Conservation (phyloP, 805 yeast genomes). For the Candida lessepsii region DNA sequence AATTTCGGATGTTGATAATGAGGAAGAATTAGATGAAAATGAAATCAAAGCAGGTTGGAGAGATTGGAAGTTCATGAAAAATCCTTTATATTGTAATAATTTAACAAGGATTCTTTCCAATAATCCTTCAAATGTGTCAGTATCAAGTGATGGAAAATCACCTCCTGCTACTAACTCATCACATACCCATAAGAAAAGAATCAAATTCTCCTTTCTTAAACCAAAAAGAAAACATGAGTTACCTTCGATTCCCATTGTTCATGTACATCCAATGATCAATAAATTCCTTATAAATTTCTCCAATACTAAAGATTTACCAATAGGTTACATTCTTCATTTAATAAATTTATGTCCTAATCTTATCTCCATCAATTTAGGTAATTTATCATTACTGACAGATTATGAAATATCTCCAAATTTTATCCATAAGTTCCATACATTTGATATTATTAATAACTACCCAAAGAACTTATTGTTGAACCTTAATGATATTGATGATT, state of each 20-base stretch:
- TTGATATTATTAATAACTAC: slow-evolving; percentile 39
- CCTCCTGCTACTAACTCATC: slow-evolving; percentile 7
- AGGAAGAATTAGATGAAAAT: slow-evolving; percentile 10
- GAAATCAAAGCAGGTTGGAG: slow-evolving; percentile 79
- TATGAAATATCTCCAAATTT: slow-evolving; percentile 48
- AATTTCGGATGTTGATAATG: slow-evolving; percentile 3
- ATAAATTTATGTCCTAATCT: slow-evolving; percentile 67
- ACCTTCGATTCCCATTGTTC: slow-evolving; percentile 2
- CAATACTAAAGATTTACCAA: slow-evolving; percentile 71
- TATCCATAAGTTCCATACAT: slow-evolving; percentile 35
- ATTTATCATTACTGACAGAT: slow-evolving; percentile 64
- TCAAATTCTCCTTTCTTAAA: slow-evolving; percentile 1
- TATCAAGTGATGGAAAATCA: slow-evolving; percentile 8
- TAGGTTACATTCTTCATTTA: slow-evolving; percentile 71
- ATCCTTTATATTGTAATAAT: slow-evolving; percentile 53
- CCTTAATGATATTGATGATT: slow-evolving; percentile 16
- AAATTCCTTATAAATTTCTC: slow-evolving; percentile 62
- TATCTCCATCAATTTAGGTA: slow-evolving; percentile 53
- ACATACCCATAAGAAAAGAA: slow-evolving; percentile 13
- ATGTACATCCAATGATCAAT: slow-evolving; percentile 58
- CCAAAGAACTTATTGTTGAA: slow-evolving; percentile 25
- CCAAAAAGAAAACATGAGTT: not conserved
- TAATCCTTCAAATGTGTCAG: slow-evolving; percentile 13
- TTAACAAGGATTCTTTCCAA: slow-evolving; percentile 18
- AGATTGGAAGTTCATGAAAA: slow-evolving; percentile 81